Conservation (phyloP, 768 basidiomycete species). For the Psilocybe azurescens region DNA sequence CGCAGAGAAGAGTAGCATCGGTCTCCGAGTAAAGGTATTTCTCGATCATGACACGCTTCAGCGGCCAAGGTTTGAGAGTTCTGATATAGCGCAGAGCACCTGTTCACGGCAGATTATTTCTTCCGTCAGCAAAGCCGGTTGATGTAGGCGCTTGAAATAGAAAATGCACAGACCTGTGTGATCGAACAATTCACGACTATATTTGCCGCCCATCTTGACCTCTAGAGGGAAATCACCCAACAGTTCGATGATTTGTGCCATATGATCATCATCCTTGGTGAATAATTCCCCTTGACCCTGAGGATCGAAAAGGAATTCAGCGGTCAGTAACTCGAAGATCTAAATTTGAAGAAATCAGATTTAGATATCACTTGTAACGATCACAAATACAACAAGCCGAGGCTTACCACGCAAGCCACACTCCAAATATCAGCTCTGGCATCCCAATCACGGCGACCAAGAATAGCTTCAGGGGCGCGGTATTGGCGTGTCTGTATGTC, state of each 20-base stretch:
- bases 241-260: slow-evolving; percentile 94
- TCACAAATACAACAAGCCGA: neutral
- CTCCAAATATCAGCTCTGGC: slow-evolving; percentile 90
- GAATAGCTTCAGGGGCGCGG: slow-evolving; percentile 91
- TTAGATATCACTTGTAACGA: neutral
- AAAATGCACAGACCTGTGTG: slow-evolving; percentile 52
- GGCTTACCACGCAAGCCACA: slow-evolving; percentile 80
- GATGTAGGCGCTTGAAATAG: slow-evolving; percentile 12
- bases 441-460: slow-evolving; percentile 88
- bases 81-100: slow-evolving; percentile 76
- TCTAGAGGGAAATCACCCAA: slow-evolving; percentile 78
- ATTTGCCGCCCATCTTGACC: slow-evolving; percentile 84
- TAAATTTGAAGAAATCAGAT: slow-evolving; percentile 28
- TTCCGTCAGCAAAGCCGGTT: slow-evolving; percentile 1
- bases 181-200: slow-evolving; percentile 86
- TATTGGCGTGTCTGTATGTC: slow-evolving; percentile 98
- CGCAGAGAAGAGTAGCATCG: slow-evolving; percentile 64
- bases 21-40: slow-evolving; percentile 77
- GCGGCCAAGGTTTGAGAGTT: slow-evolving; percentile 80
- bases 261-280: slow-evolving; percentile 93
- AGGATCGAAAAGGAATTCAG: slow-evolving; percentile 92
- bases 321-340: slow-evolving; percentile 89
- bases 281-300: slow-evolving; percentile 82
- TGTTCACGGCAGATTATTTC: slow-evolving; percentile 25
- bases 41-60: slow-evolving; percentile 85